A percentile compares a stretch with the other conserved stretches of the same genome.
Conservation (phyloP, 169 alveolate genomes). For the Plasmodium gonderi region DNA sequence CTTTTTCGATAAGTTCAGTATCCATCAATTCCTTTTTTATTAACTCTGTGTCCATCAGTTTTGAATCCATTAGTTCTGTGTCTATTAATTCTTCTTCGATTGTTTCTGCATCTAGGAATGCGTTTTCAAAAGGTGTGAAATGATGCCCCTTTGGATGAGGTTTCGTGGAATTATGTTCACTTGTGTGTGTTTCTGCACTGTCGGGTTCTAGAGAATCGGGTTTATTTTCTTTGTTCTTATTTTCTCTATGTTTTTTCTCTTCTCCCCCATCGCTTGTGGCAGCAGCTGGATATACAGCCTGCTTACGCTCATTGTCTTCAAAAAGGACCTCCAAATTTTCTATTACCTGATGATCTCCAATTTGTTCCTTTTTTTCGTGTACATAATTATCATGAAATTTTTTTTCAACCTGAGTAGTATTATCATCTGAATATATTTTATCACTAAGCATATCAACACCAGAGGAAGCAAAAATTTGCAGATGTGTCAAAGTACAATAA, state of each 20-base stretch:
- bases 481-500: slow-evolving; percentile 87
- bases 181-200: neutral
- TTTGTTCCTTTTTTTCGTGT: slow-evolving; percentile 9
- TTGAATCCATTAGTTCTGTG: slow-evolving; percentile 28
- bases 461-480: slow-evolving; percentile 88
- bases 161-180: neutral
- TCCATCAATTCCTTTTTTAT: slow-evolving; percentile 54
- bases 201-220: neutral
- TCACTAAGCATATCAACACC: slow-evolving; percentile 85
- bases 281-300: neutral
- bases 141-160: neutral
- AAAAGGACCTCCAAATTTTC: slow-evolving; percentile 39
- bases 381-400: slow-evolving; percentile 31
- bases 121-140: neutral
- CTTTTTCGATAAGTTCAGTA: slow-evolving; percentile 54
- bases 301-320: slow-evolving; percentile 16
- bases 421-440: slow-evolving; percentile 71
- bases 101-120: slow-evolving; percentile 2
- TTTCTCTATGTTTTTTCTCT: neutral
- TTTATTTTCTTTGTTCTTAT: neutral
- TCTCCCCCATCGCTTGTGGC: neutral
- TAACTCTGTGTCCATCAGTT: slow-evolving; percentile 35
- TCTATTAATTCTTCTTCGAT: slow-evolving; percentile 11
- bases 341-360: slow-evolving; percentile 7
- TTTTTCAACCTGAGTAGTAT: slow-evolving; percentile 11